phyloP scores from a whole-genome alignment of 1,284 basidiomycete genomes.

The Sphaerobolus stellatus region DNA sequence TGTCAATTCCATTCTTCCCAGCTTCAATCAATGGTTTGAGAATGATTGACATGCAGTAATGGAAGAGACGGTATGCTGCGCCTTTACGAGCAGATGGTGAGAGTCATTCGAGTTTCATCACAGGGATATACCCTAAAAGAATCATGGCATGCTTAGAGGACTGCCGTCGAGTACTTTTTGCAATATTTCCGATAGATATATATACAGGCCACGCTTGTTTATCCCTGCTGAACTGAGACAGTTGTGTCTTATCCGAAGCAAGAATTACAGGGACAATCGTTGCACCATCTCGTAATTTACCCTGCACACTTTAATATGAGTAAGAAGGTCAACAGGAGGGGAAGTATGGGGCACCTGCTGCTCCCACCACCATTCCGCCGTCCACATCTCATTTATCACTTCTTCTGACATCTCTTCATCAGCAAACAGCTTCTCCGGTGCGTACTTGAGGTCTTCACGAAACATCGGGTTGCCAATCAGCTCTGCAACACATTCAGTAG shows the following conservation, averaged over 20 bases:
- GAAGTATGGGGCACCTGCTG: conserved; percentile 23
- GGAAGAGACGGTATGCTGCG: conserved; percentile 35
- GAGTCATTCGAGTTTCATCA: conserved; percentile 22
- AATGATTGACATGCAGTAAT: conserved; percentile 36
- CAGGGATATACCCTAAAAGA: conserved; percentile 29
- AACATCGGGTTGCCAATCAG: conserved; percentile 29
- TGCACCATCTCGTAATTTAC: conserved; percentile 24
- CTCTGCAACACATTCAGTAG: conserved; percentile 30
- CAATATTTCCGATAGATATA: conserved; percentile 27
- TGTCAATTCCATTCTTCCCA: conserved; percentile 32
- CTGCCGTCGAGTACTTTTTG: conserved; percentile 21
- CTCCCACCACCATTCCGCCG: conserved; percentile 32
- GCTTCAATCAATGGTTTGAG: conserved; percentile 33
- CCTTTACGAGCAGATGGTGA: conserved; percentile 26
- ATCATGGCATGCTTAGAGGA: conserved; percentile 21
- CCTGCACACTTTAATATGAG: too few relatives aligned
- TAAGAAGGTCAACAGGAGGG: conserved; percentile 26
- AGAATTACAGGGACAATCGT: conserved; percentile 24
- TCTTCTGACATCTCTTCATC: conserved; percentile 10
- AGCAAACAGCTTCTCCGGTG: conserved; percentile 18
- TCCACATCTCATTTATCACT: conserved; percentile 27
- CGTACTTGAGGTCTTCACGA: conserved; percentile 19
- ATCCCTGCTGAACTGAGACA: conserved; percentile 32
- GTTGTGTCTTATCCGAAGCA: conserved; percentile 21
- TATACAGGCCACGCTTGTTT: conserved; percentile 26